phyloP scores from a whole-genome alignment of 805 yeast genomes.

The Hanseniaspora thailandica region DNA sequence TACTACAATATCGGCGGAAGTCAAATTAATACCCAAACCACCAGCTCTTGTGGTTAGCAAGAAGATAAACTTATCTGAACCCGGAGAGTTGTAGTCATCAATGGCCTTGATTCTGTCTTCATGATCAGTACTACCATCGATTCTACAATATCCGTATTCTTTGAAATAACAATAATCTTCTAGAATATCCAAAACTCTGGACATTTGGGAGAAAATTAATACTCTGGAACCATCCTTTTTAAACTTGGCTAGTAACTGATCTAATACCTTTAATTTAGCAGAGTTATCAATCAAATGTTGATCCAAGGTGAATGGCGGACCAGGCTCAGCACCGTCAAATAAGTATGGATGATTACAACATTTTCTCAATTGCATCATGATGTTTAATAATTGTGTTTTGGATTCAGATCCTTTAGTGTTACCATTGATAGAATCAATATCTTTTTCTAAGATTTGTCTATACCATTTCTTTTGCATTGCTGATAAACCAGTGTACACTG shows the following conservation, averaged over 20 bases:
- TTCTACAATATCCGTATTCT: constrained; percentile 60
- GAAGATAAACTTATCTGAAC: constrained; percentile 58
- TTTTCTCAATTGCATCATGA: constrained; percentile 75
- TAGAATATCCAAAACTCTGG: constrained; percentile 64
- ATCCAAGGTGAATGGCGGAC: constrained; percentile 78
- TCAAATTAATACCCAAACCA: constrained; percentile 75
- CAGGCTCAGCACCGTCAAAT: constrained; percentile 82
- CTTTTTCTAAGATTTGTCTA: constrained; percentile 63
- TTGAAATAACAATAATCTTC: constrained; percentile 70
- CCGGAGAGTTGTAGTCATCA: constrained; percentile 71
- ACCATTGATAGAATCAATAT: constrained; percentile 78
- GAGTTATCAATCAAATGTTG: constrained; percentile 68
- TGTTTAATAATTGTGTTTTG: constrained; percentile 62
- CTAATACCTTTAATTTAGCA: constrained; percentile 60
- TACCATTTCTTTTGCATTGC: constrained; percentile 75
- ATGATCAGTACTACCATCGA: constrained; percentile 76
- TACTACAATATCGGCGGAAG: constrained; percentile 68
- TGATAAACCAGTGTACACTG: constrained; percentile 62
- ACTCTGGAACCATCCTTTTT: constrained; percentile 65
- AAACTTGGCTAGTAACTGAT: constrained; percentile 49
- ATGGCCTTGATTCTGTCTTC: constrained; percentile 62
- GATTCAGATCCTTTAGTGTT: constrained; percentile 63
- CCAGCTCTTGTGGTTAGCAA: constrained; percentile 78
- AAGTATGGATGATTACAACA: constrained; percentile 79
- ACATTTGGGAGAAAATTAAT: constrained; percentile 72